Evolutionary conservation across 331 rosid species (phyloP), one percentile per base, ranked within the genome.

Genomic region (Stylosanthes scabra): DNA sequence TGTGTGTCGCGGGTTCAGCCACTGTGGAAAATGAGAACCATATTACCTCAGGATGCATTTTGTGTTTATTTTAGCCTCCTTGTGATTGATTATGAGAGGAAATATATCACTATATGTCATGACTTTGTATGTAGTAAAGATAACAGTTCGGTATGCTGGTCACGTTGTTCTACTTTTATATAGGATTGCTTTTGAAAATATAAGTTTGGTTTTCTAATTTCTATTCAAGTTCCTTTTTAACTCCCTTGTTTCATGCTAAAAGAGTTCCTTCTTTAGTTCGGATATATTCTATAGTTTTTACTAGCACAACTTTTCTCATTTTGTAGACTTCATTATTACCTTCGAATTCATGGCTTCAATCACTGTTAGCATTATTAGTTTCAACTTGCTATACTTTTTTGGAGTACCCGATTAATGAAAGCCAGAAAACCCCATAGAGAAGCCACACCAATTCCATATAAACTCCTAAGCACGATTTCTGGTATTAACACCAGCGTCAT

Each of bases 101-200:
- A 80, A 47, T 40, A 59, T 67, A 66, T 82, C 68, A 56, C 25
- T 57, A 45, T 77, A 52, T 77, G 78, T 59, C 72, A 69, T 74
- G 78, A 70, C 79, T 73, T 70, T 81, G 85, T 79, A 86, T 66
- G 84, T 79, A 71, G 85, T 80, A 65, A 74, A 82, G 63, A 75
- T 79, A 74, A 74, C 75, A 59, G 5, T 80, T 71, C 72, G 28
- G 15, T 80, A 66, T 78, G 65, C 45, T 68, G 69, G 75, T 71
- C 70, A 16, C 69, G 46, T 76, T 74, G 52, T 72, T 60, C 9
- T 37, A 3, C 60, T 49, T 76, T 49, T 76, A 65, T 40, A 65
- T 40, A 37, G 77, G 68, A 51, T 51, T 75, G 74, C 77, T 77
- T 63, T 81, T 69, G 76, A 73, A 27, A 44, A 55, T 67, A 66